These are phyloP conservation scores for Capsicum chinense DNA, from an alignment of 257 asterid genomes.

Conservation along the genomic window DNA sequence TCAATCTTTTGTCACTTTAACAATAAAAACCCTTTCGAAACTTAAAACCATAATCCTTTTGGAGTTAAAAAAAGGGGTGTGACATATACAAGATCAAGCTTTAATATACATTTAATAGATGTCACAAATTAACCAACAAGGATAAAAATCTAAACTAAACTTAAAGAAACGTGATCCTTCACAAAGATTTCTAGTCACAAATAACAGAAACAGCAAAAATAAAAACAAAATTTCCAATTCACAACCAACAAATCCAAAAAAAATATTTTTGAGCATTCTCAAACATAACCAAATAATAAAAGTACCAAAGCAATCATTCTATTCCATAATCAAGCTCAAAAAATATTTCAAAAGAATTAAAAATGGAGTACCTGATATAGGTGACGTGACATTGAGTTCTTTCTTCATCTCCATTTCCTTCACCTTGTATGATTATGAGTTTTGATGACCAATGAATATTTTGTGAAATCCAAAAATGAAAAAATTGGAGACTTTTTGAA, in stretches of 20 bases:
- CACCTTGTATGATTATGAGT: not conserved
- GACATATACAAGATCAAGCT: no score
- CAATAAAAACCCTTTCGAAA: no score
- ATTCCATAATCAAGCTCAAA: not conserved
- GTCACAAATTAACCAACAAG: not conserved
- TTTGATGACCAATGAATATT: not conserved
- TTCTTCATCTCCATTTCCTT: not conserved
- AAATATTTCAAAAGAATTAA: not conserved
- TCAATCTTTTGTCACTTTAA: no score
- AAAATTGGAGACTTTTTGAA: no score
- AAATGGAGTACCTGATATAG: not conserved
- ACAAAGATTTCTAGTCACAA: not conserved
- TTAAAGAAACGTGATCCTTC: not conserved
- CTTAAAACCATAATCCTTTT: no score
- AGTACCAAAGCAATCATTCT: not conserved
- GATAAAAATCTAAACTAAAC: not conserved
- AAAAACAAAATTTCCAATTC: no score
- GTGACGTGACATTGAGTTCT: not conserved
- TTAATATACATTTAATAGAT: not conserved
- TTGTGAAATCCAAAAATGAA: no score
- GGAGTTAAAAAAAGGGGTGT: no score
- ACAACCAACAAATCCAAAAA: no score
- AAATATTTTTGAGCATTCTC: not conserved
- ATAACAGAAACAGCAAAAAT: not conserved
- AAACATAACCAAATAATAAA: not conserved